phyloP scores from a whole-genome alignment of 441 rosid genomes.

The Populus hybrid region DNA sequence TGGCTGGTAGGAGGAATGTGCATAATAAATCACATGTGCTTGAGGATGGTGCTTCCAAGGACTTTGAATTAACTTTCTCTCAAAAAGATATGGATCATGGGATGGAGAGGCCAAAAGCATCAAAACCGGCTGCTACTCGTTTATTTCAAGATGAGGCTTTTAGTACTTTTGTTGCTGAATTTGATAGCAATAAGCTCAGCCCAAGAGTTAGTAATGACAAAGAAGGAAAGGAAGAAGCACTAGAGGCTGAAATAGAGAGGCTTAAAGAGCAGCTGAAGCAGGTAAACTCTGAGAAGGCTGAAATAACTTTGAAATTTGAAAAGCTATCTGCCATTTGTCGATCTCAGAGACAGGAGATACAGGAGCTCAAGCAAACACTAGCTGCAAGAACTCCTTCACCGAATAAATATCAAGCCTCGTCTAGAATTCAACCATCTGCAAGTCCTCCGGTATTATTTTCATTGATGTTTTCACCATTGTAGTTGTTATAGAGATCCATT shows the following conservation, averaged over 20 bases:
- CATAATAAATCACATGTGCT: slow-evolving; percentile 30
- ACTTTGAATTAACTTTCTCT: slow-evolving; percentile 49
- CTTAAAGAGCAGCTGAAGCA: slow-evolving; percentile 76
- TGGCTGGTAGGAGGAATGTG: slow-evolving; percentile 30
- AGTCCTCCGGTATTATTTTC: slow-evolving; percentile 42
- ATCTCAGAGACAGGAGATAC: slow-evolving; percentile 94
- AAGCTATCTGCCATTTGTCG: slow-evolving; percentile 93
- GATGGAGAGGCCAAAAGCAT: slow-evolving; percentile 41
- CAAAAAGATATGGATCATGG: slow-evolving; percentile 30
- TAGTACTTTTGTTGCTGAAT: slow-evolving; percentile 78
- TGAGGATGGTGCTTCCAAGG: slow-evolving; percentile 38
- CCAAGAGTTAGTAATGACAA: slow-evolving; percentile 29
- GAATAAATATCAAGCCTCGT: slow-evolving; percentile 43
- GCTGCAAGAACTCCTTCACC: slow-evolving; percentile 63
- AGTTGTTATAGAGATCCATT: neutral
- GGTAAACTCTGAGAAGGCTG: slow-evolving; percentile 66
- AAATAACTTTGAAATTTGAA: slow-evolving; percentile 73
- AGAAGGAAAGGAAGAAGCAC: slow-evolving; percentile 47
- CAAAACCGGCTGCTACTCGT: slow-evolving; percentile 32
- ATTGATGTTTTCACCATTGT: neutral
- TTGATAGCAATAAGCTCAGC: slow-evolving; percentile 63
- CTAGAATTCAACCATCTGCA: slow-evolving; percentile 37
- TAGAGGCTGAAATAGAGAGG: slow-evolving; percentile 64
- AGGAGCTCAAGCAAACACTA: slow-evolving; percentile 84
- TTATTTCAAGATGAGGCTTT: slow-evolving; percentile 55